Evolutionary conservation across 306 rosid species (phyloP).

Genomic region (Hippophae gyantsensis): DNA sequence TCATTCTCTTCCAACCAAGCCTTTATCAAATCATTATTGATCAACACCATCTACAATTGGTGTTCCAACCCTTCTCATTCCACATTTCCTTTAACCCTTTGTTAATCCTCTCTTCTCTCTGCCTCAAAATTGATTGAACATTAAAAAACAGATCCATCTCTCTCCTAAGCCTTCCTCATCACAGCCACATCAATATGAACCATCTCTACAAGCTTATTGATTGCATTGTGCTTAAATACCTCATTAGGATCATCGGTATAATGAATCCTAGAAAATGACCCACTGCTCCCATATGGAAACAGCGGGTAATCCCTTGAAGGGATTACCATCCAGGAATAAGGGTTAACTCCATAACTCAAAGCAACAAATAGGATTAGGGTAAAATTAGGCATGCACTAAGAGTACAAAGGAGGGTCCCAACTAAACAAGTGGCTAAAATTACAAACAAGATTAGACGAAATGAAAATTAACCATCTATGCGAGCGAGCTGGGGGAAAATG

Average conservation of each 20-base stretch:
- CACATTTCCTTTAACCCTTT: constrained; percentile 63
- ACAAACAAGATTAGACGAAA: constrained; percentile 46
- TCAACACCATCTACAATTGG: constrained; percentile 79
- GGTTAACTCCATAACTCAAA: constrained; percentile 12
- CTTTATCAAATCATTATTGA: constrained; percentile 66
- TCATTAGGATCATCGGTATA: too few relatives aligned
- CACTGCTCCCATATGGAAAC: constrained; percentile 31
- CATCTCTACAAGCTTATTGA: too few relatives aligned
- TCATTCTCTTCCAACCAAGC: constrained; percentile 77
- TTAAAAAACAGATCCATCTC: constrained; percentile 13
- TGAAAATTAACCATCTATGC: constrained; percentile 23
- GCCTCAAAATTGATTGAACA: constrained; percentile 53
- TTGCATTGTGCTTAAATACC: too few relatives aligned
- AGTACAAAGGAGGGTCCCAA: constrained; percentile 70
- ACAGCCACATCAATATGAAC: too few relatives aligned
- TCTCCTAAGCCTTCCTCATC: too few relatives aligned
- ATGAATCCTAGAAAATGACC: too few relatives aligned
- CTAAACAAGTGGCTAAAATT: constrained; percentile 40
- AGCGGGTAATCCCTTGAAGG: constrained; percentile 68
- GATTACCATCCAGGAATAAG: constrained; percentile 26
- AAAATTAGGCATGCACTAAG: constrained; percentile 29
- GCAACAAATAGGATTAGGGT: constrained; percentile 4
- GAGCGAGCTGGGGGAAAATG: too few relatives aligned
- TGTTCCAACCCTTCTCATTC: constrained; percentile 85
- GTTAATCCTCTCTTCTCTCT: constrained; percentile 45